A percentile compares a stretch with the other conserved stretches of the same genome.
Evolutionary conservation across 345 rosid genomes (phyloP).

Genomic region (Passiflora organensis): DNA sequence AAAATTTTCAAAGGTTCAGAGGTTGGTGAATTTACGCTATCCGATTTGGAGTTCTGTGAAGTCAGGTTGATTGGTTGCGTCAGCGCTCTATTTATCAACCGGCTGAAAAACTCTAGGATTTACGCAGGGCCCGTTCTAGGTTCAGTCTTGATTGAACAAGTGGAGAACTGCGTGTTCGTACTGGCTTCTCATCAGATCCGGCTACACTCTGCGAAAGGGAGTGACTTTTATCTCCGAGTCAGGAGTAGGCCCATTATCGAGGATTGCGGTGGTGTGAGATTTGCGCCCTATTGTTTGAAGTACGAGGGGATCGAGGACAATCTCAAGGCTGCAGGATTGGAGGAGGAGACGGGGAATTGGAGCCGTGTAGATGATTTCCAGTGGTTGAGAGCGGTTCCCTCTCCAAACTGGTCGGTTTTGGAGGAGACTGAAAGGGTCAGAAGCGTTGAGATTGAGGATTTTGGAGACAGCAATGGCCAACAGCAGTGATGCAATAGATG

Average conservation of each 20-base stretch:
- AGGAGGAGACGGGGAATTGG: slow-evolving; percentile 66
- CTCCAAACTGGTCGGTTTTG: slow-evolving; percentile 75
- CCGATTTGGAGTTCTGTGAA: slow-evolving; percentile 66
- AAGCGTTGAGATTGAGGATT: slow-evolving; percentile 23
- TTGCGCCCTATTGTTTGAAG: slow-evolving; percentile 69
- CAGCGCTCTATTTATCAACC: slow-evolving; percentile 52
- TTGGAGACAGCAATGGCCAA: neutral
- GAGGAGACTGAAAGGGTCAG: slow-evolving; percentile 52
- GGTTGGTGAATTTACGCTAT: slow-evolving; percentile 60
- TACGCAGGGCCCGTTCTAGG: slow-evolving; percentile 68
- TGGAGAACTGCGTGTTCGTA: slow-evolving; percentile 53
- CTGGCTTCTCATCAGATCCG: slow-evolving; percentile 87
- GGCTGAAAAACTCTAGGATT: slow-evolving; percentile 49
- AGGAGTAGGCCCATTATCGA: slow-evolving; percentile 89
- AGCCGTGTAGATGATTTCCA: slow-evolving; percentile 76
- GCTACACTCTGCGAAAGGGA: slow-evolving; percentile 51
- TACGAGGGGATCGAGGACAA: slow-evolving; percentile 71
- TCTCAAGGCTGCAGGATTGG: slow-evolving; percentile 50
- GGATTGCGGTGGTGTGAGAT: slow-evolving; percentile 58
- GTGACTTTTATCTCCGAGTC: slow-evolving; percentile 75
- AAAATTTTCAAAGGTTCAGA: slow-evolving; percentile 45
- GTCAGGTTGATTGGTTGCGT: slow-evolving; percentile 51
- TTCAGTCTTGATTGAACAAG: slow-evolving; percentile 74
- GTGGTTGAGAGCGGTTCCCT: slow-evolving; percentile 79
- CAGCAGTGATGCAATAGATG: neutral